Base-by-base conservation (phyloP, 345 rosid species). In the Eucalyptus pauciflora region DNA sequence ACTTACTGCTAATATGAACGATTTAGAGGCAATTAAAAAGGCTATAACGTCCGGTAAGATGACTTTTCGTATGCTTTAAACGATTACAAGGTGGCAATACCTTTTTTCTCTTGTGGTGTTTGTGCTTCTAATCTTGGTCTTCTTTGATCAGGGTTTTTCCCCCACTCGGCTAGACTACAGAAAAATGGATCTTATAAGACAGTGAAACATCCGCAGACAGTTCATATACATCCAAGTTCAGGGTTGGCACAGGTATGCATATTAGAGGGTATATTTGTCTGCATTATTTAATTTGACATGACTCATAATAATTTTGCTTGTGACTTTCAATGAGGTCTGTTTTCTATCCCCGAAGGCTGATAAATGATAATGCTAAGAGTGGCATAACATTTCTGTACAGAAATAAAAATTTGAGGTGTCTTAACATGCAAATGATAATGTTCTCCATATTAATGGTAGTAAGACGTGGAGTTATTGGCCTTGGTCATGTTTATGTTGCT, bases 191-290 rank as follows among this genome's bases (percentile, higher is more conserved):
- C 98, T 50, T 98, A 97, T 89, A 89, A 93, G 89, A 98, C 99
- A 4, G 98, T 98, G 90, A 98, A 98, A 92, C 96, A 97, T 93
- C 95, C 97, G 6, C 99, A 96, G 92, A 97, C 98, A 52, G 99
- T 98, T 89, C 93, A 95, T 90, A 93, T 98, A 92, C 99, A 98
- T 92, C 99, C 99, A 69, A 97, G 95, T 90, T 97, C 99, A 18
- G 99, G 99, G 87, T 93, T 98, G 93, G 91, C 99, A 83, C 97
- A 98, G 97, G 99, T 96, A 91, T 41, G 85, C 31, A 67, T 58
- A 71, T 86, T 43, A 76, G 51, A 16, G 54, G 45, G 27, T 33
- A 37, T 76, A 76, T 37, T 37, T 37, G 43, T 76, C 48, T 76
- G 83, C 27, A 76, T 76, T 37, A 76, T 76, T 37, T 20, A 41